These are phyloP conservation scores for Pouteria campechiana DNA, from an alignment of 179 eudicot genomes.

Conservation along the genomic window DNA sequence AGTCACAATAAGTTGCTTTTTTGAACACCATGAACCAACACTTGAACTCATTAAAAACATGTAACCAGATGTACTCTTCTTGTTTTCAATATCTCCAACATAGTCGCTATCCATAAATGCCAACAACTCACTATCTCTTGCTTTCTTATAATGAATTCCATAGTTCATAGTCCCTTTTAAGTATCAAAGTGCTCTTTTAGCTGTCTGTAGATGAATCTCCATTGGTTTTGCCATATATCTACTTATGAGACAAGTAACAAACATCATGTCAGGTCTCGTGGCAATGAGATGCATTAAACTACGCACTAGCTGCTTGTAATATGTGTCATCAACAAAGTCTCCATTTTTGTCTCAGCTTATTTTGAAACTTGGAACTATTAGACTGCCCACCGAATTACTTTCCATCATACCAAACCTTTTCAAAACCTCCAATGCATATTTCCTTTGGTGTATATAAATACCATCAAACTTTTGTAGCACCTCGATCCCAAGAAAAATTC, in stretches of 20 bases:
- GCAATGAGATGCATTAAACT: background rate
- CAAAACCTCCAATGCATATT: background rate
- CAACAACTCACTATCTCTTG: background rate
- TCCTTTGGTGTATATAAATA: background rate
- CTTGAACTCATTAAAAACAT: background rate
- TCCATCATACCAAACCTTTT: background rate
- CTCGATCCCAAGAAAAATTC: background rate
- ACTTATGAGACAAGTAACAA: too few relatives aligned
- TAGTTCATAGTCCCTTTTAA: background rate
- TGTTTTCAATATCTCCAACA: too few relatives aligned
- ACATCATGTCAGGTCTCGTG: background rate
- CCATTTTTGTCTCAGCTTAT: background rate
- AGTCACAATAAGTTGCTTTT: background rate
- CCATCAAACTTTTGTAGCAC: background rate
- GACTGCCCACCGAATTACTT: background rate
- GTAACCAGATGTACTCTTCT: background rate
- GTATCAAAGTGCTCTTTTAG: background rate
- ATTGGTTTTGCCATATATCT: background rate
- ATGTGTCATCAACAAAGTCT: background rate
- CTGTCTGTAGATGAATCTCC: background rate
- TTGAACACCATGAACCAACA: background rate
- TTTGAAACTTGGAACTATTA: background rate
- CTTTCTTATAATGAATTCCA: background rate
- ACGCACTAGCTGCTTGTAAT: background rate
- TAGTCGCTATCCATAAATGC: background rate